A percentile compares a stretch with the other conserved stretches of the same genome.
These are phyloP conservation scores for Populus simonii DNA, from an alignment of 345 rosid species.

Conservation along the genomic window DNA sequence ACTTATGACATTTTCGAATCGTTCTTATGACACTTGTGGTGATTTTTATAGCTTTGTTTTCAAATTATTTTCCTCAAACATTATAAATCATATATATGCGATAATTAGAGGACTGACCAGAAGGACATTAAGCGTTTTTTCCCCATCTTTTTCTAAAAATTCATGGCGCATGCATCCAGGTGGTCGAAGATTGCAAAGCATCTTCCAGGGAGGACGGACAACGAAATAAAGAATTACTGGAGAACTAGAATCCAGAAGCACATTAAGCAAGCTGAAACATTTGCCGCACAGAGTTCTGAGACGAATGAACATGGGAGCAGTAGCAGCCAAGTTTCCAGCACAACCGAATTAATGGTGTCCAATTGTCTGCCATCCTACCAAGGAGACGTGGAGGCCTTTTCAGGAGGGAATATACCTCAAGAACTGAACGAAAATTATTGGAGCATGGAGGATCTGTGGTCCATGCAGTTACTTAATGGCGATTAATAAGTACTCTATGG, in stretches of 20 bases:
- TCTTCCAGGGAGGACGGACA: slow-evolving; percentile 96
- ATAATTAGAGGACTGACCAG: background rate
- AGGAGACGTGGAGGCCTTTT: slow-evolving; percentile 21
- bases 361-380: slow-evolving; percentile 48
- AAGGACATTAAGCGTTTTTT: background rate
- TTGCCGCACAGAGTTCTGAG: slow-evolving; percentile 40
- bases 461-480: slow-evolving; percentile 58
- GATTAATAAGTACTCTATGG: slow-evolving; percentile 22
- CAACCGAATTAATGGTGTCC: slow-evolving; percentile 38
- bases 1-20: no score
- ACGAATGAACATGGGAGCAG: slow-evolving; percentile 39
- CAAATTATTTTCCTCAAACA: background rate
- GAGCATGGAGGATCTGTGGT: slow-evolving; percentile 86
- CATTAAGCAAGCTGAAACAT: slow-evolving; percentile 53
- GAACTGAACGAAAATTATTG: slow-evolving; percentile 61
- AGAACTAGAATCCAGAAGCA: slow-evolving; percentile 94
- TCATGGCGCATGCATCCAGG: slow-evolving; percentile 27
- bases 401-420: slow-evolving; percentile 8
- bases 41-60: background rate
- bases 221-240: slow-evolving; percentile 96
- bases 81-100: background rate
- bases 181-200: slow-evolving; percentile 97
- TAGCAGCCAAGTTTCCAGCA: slow-evolving; percentile 31
- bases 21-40: background rate
- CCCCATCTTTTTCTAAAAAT: background rate